Evolutionary conservation across 2,329 filamentous ascomycete species (phyloP).

Genomic region (Pleurostoma richardsiae): DNA sequence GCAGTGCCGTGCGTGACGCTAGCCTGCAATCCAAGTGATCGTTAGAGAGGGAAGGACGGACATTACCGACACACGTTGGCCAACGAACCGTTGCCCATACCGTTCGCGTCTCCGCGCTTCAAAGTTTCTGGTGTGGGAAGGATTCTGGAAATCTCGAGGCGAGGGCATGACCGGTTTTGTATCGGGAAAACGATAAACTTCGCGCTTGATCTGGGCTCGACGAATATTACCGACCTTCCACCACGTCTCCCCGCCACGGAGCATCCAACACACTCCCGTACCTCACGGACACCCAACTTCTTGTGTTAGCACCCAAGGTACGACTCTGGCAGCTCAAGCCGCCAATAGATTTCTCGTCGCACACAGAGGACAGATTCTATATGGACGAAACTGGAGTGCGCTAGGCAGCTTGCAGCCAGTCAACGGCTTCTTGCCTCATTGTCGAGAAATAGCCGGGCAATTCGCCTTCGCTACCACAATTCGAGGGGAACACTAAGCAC

Average conservation of each 20-base stretch:
- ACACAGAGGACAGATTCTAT: constrained; percentile 13
- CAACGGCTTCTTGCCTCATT: constrained; percentile 14
- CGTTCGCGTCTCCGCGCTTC: neutral
- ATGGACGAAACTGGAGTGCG: constrained; percentile 22
- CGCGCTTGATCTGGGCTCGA: no score
- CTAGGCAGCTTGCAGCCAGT: constrained; percentile 23
- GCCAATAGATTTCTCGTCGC: neutral
- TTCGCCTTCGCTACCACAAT: neutral
- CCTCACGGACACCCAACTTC: neutral
- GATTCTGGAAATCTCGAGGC: neutral
- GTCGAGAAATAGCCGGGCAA: constrained; percentile 3
- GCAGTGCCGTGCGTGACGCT: no score
- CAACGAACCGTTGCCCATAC: no score
- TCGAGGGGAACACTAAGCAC: no score
- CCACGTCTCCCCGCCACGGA: neutral
- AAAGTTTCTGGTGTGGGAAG: neutral
- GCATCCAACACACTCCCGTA: neutral
- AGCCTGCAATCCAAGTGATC: no score
- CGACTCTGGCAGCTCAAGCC: constrained; percentile 2
- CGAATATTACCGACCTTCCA: neutral
- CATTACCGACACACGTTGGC: no score
- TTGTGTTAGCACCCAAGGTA: neutral
- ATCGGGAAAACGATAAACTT: no score
- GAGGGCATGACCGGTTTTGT: neutral
- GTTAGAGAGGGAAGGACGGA: no score